These are phyloP conservation scores for Ophiocordyceps camponoti-saundersi DNA, from an alignment of 2,329 filamentous ascomycete species.

Conservation along the genomic window DNA sequence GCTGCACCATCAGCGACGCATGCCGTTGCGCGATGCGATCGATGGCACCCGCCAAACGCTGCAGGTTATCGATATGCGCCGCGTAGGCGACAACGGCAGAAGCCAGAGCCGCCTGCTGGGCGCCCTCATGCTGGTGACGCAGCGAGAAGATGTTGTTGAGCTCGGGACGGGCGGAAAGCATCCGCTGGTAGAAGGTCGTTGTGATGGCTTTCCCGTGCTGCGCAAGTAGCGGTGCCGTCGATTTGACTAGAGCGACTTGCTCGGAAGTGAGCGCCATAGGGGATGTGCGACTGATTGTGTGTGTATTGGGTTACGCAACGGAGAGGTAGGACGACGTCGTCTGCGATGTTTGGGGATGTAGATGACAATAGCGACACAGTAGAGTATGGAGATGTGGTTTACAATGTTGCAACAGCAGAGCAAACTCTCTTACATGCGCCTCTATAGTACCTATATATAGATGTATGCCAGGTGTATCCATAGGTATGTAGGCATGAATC, in stretches of 20 bases:
- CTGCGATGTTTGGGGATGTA: no score
- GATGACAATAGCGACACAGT: no score
- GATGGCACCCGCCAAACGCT: conserved; percentile 33
- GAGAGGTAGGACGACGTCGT: no score
- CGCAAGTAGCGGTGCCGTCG: conserved; percentile 56
- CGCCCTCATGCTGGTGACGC: conserved; percentile 49
- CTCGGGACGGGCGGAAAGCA: conserved; percentile 45
- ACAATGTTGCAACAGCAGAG: no score
- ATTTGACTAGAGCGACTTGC: conserved; percentile 57
- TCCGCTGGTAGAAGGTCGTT: conserved; percentile 52
- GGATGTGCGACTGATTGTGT: background rate
- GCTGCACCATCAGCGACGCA: conserved; percentile 48
- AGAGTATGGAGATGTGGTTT: no score
- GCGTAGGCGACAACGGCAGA: conserved; percentile 57
- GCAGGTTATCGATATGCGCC: conserved; percentile 52
- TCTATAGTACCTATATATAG: no score
- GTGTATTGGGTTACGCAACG: no score
- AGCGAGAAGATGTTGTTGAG: conserved; percentile 57
- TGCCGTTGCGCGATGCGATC: conserved; percentile 67
- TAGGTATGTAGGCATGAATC: no score
- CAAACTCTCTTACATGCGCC: no score
- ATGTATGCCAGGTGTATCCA: no score
- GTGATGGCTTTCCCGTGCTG: conserved; percentile 55
- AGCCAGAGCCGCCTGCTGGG: conserved; percentile 54
- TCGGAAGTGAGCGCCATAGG: conserved; percentile 36